Percentiles rank a stretch among this genome's conserved stretches.
Conservation (phyloP, 306 rosid genomes). For the Myrica gale region DNA sequence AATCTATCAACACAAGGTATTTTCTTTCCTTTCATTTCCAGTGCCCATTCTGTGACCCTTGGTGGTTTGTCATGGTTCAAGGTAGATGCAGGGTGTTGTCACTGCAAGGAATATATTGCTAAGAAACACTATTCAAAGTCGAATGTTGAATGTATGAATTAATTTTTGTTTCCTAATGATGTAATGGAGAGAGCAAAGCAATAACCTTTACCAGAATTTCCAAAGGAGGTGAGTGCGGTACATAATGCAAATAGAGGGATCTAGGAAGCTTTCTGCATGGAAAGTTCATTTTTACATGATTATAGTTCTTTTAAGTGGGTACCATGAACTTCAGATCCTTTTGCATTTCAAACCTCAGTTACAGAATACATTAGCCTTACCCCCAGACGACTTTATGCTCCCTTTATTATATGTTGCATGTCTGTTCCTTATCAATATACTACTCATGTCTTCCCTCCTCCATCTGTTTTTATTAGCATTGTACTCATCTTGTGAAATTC, state of each 20-base stretch:
- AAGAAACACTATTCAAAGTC: not conserved
- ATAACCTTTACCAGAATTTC: conserved; percentile 8
- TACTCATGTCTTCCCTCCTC: not conserved
- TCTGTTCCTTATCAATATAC: conserved; percentile 16
- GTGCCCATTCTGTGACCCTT: not conserved
- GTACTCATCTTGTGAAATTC: not conserved
- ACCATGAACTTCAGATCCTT: conserved; percentile 8
- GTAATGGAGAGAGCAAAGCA: conserved; percentile 5
- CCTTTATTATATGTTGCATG: not conserved
- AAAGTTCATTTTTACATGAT: conserved; percentile 2
- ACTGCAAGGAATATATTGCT: conserved; percentile 16
- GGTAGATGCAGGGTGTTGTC: not conserved
- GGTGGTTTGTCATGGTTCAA: not conserved
- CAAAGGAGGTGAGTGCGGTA: not conserved
- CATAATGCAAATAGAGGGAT: not conserved
- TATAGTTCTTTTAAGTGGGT: conserved; percentile 13
- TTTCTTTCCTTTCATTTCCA: not conserved
- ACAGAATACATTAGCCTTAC: not conserved
- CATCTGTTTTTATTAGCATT: not conserved
- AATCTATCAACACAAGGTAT: conserved; percentile 68
- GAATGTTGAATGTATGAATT: not conserved
- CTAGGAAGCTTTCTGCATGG: not conserved
- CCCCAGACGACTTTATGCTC: not conserved
- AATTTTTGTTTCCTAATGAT: not conserved
- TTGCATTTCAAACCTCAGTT: not conserved